Base-by-base conservation (phyloP, 495 filamentous ascomycete species). In the Aspergillus panamensis region DNA sequence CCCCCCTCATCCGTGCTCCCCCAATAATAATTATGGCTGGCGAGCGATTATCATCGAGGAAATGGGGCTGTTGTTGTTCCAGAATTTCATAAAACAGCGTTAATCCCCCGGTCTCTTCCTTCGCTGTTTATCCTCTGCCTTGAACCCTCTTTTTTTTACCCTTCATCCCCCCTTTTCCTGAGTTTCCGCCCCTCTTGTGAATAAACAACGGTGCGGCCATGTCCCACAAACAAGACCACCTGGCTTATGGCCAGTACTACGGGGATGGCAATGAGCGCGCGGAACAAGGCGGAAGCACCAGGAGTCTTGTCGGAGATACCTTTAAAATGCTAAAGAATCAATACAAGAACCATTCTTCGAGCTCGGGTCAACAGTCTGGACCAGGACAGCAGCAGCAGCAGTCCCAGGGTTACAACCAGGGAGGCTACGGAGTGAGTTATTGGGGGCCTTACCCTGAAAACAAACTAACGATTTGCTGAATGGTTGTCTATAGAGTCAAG, bases 201-300 rank as follows among this genome's bases (percentile, higher is more conserved):
- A 29, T 45, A 8, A 29, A 56, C 25, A 32, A 14, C 45, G 32
- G 44, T 33, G 44, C 17, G 50, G 42, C 43, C 35, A 80, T 80
- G 77, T 77, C 77, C 30, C 58, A 72, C 19, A 63, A 65, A 31
- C 75, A 83, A 61, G 80, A 84, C 59, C 63, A 64, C 17, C 62
- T 85, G 66, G 82, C 82, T 45, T 85, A 85, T 64, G 82, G 82
- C 66, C 75, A 77, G 16, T 82, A 82, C 55, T 74, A 81, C 59
- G 63, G 56, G 30, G 65, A 68, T 30, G 59, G 56, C n/a, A 55
- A 66, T 31, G 53, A 67, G 50, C 60, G 66, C 25, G 67, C 71
- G 17, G 61, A 67, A 43, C 49, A 55, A 39, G 68, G 60, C 6
- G 77, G 77, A 30, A 67, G 68, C 37, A 72, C 79, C 20, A 66